These are phyloP conservation scores for Phytophthora citricola DNA, from an alignment of 352 stramenopile species.

Conservation along the genomic window DNA sequence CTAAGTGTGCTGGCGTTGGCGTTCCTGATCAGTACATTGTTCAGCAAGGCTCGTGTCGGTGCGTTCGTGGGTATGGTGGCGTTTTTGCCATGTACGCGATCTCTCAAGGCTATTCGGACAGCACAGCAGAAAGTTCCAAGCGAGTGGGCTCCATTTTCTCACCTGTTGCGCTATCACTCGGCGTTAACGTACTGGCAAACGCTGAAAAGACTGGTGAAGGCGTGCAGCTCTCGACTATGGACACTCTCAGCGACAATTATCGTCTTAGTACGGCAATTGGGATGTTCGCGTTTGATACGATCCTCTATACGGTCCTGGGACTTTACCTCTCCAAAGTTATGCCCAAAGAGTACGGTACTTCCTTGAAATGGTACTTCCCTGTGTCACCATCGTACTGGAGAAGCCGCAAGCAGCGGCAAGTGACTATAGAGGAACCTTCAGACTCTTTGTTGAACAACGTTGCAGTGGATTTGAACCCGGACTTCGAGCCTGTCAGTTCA, in stretches of 20 bases:
- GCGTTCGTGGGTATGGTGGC: constrained; percentile 77
- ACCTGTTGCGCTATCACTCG: constrained; percentile 65
- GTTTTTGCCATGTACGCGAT: constrained; percentile 90
- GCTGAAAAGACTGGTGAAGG: constrained; percentile 54
- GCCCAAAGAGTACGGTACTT: constrained; percentile 90
- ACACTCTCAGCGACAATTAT: constrained; percentile 52
- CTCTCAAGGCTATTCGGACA: constrained; percentile 39
- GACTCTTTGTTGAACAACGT: constrained; percentile 31
- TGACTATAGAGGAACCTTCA: neutral
- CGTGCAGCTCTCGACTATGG: constrained; percentile 52
- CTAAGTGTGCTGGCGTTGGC: constrained; percentile 47
- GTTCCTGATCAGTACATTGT: constrained; percentile 76
- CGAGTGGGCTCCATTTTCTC: constrained; percentile 54
- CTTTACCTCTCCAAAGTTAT: constrained; percentile 92
- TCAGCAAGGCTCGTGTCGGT: constrained; percentile 60
- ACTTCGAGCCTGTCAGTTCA: constrained; percentile 48
- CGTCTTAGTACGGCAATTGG: constrained; percentile 53
- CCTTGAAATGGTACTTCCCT: constrained; percentile 92
- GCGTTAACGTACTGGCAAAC: constrained; percentile 55
- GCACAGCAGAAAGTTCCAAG: constrained; percentile 39
- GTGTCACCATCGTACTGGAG: constrained; percentile 58
- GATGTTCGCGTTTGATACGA: constrained; percentile 85
- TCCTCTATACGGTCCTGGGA: constrained; percentile 89
- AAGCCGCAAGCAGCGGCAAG: constrained; percentile 6
- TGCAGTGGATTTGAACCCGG: constrained; percentile 48